Evolutionary conservation across 768 basidiomycete genomes (phyloP).

Genomic region (Boletus vinaceobasis): DNA sequence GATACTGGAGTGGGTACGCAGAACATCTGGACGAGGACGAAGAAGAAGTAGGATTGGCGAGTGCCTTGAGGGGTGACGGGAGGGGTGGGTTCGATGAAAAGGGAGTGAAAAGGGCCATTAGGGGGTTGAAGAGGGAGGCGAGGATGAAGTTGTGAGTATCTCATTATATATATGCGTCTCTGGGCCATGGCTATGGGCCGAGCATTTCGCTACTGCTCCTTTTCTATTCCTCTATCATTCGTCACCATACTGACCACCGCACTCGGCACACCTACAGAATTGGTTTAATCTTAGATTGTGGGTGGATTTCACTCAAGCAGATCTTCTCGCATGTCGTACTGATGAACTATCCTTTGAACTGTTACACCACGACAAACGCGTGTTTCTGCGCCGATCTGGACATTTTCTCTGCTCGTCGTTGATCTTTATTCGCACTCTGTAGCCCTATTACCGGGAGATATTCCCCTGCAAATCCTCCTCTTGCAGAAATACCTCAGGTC

Average conservation of each 20-base stretch:
- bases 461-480: conserved; percentile 76
- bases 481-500: conserved; percentile 81
- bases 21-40: conserved; percentile 44
- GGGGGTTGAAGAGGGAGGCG: conserved; percentile 60
- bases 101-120: conserved; percentile 62
- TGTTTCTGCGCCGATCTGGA: neutral
- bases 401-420: neutral
- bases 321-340: neutral
- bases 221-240: neutral
- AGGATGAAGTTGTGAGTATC: conserved; percentile 68
- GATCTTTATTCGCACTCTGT: conserved; percentile 8
- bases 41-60: conserved; percentile 40
- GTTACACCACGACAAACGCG: neutral
- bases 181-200: neutral
- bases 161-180: neutral
- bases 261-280: conserved; percentile 13
- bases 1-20: conserved; percentile 72
- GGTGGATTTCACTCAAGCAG: conserved; percentile 5
- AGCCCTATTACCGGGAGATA: conserved; percentile 84
- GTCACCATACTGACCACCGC: conserved; percentile 4
- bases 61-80: conserved; percentile 45
- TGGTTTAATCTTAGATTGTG: conserved; percentile 28
- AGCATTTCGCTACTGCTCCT: neutral
- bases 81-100: conserved; percentile 64
- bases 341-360: neutral